Evolutionary conservation across 345 rosid species (phyloP), one percentile per base, ranked within the genome.

Genomic region (Nasturtium officinale): DNA sequence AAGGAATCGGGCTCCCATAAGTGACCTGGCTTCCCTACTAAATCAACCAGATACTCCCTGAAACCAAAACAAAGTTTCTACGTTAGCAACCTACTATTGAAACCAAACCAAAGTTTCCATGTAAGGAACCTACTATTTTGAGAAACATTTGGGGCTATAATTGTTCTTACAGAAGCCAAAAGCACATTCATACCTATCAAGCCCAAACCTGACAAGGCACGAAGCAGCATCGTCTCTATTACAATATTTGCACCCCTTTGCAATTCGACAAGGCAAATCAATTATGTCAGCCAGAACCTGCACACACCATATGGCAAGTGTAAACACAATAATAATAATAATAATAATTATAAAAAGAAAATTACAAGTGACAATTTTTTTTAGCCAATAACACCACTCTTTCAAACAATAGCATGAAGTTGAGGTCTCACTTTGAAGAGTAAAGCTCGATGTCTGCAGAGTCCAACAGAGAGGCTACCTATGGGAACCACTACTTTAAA

Each of bases 181-280:
- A 45, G 37, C 35, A 61, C 51, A 45, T 60, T 63, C 67, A 16
- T 80, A 92, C 98, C 96, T 89, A 81, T 96, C 97, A 82, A 86
- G 83, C 74, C 95, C 96, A 83, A 90, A 92, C 54, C 92, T 90
- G 79, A 96, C 96, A 76, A 96, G 98, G 82, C 99, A 91, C 9
- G 99, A 96, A 55, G 99, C 80, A 72, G 97, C 98, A 84, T 96
- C 88, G 59, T 85, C 86, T 71, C 88, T 82, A 67, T 78, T 87
- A 73, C 99, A 96, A 82, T 92, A 90, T 77, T 82, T 96, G 86
- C 99, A 96, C 53, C 99, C 98, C 72, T 86, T 96, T 18, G 95
- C 99, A 82, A 92, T 90, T 62, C 99, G 98, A 86, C 99, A 92
- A 6, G 99, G 99, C 73, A 96, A 77, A 85, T 92, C 95, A 79